These are phyloP conservation scores for Cercophora sp. DNA, from an alignment of 495 filamentous ascomycete species.

Conservation along the genomic window DNA sequence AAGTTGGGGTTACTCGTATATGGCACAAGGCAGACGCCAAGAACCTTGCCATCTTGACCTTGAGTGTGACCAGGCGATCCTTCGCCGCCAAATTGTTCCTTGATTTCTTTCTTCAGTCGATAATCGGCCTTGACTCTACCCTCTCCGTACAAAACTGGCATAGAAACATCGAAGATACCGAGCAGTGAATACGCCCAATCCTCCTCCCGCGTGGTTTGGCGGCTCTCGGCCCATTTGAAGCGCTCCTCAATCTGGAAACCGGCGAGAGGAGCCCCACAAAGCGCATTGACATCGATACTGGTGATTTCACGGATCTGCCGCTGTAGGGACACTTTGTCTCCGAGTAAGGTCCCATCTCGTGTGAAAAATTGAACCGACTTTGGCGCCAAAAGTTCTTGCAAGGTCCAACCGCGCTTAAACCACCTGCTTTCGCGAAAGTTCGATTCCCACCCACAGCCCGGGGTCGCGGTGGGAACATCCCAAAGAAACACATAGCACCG, in stretches of 20 bases:
- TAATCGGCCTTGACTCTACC: not conserved
- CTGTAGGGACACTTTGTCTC: not conserved
- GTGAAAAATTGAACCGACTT: not conserved
- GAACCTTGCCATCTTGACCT: too few relatives aligned
- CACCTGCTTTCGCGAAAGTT: not conserved
- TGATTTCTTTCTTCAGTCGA: not conserved
- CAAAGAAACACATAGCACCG: slow-evolving; percentile 29
- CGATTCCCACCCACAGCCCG: not conserved
- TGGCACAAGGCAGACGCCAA: slow-evolving; percentile 21
- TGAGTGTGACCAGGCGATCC: too few relatives aligned
- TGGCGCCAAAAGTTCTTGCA: not conserved
- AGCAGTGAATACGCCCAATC: not conserved
- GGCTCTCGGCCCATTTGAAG: not conserved
- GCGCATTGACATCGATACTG: not conserved
- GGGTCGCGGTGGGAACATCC: slow-evolving; percentile 16
- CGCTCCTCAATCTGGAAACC: not conserved
- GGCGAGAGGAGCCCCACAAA: not conserved
- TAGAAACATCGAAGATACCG: not conserved
- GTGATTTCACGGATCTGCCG: not conserved
- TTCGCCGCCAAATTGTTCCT: too few relatives aligned
- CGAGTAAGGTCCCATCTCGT: not conserved
- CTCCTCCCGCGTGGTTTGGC: not conserved
- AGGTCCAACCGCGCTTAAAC: not conserved
- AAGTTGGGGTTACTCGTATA: slow-evolving; percentile 35
- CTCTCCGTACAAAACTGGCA: not conserved